Base-by-base conservation (phyloP, 2,329 filamentous ascomycete genomes). In the Penicillium corylophilum region DNA sequence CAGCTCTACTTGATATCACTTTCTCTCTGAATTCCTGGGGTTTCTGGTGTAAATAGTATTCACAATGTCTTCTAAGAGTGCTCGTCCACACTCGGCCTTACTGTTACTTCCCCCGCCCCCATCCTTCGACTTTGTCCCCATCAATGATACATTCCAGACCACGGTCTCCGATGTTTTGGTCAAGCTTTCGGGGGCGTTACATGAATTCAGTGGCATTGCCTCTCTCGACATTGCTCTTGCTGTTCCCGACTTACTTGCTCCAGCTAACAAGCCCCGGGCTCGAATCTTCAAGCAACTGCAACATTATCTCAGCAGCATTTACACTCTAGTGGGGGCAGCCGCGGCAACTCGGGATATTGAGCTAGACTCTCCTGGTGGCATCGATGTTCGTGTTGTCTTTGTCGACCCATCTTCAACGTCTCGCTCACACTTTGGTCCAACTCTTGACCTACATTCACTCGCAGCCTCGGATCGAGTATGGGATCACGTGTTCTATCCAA, bases 351-450 rank as follows among this genome's bases (percentile, higher is more conserved):
- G 82, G 43, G 76, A 75, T 75, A 74, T 86, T 70, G 74, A 89
- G 71, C 68, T 89, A 72, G 77, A 82, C 75, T 82, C 83, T 31
- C 79, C 83, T 0, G 84, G 85, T 41, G 87, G 89, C 22, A 82
- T 96, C 15, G 90, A 96, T 71, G 80, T 83, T 1, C 83, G 90
- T 4, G 75, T 96, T 15, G 65, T 96, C 24, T 78, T 95, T 28
- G 73, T 96, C 35, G 84, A 91, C 55, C 82, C 88, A 31, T 50
- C 55, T 69, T 29, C 24, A 18, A 3, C 5, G 1, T 22, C 6
- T 15, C 48, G 51, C 18, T 52, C 54, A 26, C 53, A 44, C 10
- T 71, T 73, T 44, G 82, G 82, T 1, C 81, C 82, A 5, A 71
- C 82, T 41, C 69, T 81, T 48, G 71, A 77, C 50, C 60, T 82